A percentile compares a stretch with the other conserved stretches of the same genome.
Conservation (phyloP, 306 rosid genomes). For the Cucurbita maxima region DNA sequence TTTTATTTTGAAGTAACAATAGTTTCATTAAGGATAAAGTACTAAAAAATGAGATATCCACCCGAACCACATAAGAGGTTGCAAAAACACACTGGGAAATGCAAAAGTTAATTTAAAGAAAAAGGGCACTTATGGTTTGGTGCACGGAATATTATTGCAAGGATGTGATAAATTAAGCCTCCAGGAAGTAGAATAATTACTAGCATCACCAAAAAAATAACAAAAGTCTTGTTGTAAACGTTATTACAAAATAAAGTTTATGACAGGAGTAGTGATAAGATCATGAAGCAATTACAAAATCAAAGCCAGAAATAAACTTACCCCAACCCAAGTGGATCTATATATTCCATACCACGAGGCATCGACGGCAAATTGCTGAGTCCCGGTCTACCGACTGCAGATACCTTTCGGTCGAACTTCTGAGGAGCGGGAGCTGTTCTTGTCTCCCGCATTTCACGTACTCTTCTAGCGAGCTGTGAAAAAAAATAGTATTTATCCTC, state of each 20-base stretch:
- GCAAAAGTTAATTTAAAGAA: not conserved
- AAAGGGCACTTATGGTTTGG: not conserved
- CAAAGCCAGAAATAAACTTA: conserved; percentile 22
- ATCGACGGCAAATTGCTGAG: conserved; percentile 60
- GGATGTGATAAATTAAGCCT: not conserved
- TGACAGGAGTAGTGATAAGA: not conserved
- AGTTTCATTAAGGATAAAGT: not conserved
- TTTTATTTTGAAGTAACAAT: not conserved
- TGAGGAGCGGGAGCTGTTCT: conserved; percentile 82
- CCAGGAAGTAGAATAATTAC: not conserved
- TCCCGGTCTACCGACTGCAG: conserved; percentile 41
- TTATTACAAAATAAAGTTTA: conserved; percentile 5
- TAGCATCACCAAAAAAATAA: not conserved
- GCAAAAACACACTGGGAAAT: not conserved
- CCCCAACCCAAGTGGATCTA: conserved; percentile 96
- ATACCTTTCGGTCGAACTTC: conserved; percentile 47
- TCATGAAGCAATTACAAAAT: conserved; percentile 2
- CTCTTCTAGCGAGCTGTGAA: conserved; percentile 88
- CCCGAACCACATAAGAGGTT: not conserved
- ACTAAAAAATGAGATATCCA: not conserved
- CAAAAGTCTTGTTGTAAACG: not conserved
- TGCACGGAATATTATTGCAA: not conserved
- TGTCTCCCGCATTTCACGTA: conserved; percentile 95
- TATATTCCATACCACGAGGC: conserved; percentile 94
- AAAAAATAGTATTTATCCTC: conserved; percentile 11